phyloP scores from a whole-genome alignment of 2,329 filamentous ascomycete genomes.

The Fusarium cicatricum region DNA sequence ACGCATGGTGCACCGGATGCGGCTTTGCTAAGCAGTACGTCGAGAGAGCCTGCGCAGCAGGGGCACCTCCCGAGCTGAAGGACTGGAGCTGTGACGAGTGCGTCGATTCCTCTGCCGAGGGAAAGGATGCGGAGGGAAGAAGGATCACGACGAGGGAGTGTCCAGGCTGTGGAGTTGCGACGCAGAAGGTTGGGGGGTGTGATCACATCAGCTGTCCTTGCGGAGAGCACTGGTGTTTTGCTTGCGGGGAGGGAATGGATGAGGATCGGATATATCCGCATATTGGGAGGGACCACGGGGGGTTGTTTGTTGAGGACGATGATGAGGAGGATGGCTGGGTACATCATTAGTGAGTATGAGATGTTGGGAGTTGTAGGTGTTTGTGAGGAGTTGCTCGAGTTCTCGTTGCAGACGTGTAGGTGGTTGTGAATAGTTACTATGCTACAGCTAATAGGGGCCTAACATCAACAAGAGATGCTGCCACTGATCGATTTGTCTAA shows the following conservation, averaged over 20 bases:
- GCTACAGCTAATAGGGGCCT: no score
- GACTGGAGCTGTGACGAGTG: conserved; percentile 56
- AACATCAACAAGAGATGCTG: no score
- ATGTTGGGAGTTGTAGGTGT: neutral
- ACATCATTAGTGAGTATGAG: conserved; percentile 4
- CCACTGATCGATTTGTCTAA: no score
- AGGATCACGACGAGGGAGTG: conserved; percentile 43
- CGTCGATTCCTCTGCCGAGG: conserved; percentile 1
- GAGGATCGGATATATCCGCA: conserved; percentile 48
- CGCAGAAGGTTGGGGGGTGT: conserved; percentile 50
- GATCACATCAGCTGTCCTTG: conserved; percentile 52
- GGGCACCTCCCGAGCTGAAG: conserved; percentile 47
- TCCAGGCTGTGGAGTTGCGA: conserved; percentile 49
- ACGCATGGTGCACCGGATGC: conserved; percentile 58
- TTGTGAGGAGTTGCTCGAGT: no score
- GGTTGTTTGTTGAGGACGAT: conserved; percentile 35
- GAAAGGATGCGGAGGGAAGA: no score
- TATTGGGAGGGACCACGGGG: conserved; percentile 46
- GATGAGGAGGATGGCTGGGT: conserved; percentile 33
- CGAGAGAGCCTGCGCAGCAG: conserved; percentile 54
- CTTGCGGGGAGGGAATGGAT: conserved; percentile 45
- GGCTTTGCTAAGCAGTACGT: conserved; percentile 52
- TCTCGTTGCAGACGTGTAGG: no score
- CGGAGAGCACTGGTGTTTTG: conserved; percentile 52
- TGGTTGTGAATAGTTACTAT: no score